Evolutionary conservation across 805 yeast genomes (phyloP), one percentile per base, ranked within the genome.

Genomic region (Kregervanrija pseudodelftensis): DNA sequence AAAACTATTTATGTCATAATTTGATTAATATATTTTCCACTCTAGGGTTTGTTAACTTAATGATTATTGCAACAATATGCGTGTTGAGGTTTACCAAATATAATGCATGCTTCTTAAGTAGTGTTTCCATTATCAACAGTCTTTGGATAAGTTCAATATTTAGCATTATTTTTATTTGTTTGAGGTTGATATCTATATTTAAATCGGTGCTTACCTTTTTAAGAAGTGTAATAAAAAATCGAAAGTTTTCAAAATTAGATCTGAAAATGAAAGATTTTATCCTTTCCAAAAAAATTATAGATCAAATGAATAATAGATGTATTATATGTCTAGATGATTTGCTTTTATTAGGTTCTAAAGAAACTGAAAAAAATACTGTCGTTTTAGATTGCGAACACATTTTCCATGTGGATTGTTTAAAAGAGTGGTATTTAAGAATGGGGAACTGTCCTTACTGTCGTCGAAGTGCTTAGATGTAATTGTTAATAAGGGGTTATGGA

Each of bases 371-470:
- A 13, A 16, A 33, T 33, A 33, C 33, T 36, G 17, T 48, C 11
- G 30, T 49, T 34, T 33, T 50, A 32, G 39, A 44, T 11, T 54
- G 58, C 37, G 37, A 45, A 8, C 58, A 54, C 31, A 40, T 52
- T 5, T 54, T 51, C 28, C 58, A 54, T 36, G 38, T 36, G 12
- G 36, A 42, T 7, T 54, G 58, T 36, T 51, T 52, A 34, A 54
- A 42, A 30, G 31, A 45, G 22, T 54, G 58, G 58, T 54, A 53
- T 33, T 28, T 44, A 37, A 30, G 13, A 1, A 43, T 48, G 4
- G 49, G 43, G 16, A 44, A 39, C 8, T 54, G 58, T 40, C 58
- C 58, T 1, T 52, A 46, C 33, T 52, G 55, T 37, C 36, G 55
- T 17, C 36, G 9, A 22, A 22, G 28, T 22, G 8, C 28, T 22